Percentiles rank a stretch among this genome's conserved stretches.
Conservation (phyloP, 1,139 yeast species). For the Geotrichum armillariae region DNA sequence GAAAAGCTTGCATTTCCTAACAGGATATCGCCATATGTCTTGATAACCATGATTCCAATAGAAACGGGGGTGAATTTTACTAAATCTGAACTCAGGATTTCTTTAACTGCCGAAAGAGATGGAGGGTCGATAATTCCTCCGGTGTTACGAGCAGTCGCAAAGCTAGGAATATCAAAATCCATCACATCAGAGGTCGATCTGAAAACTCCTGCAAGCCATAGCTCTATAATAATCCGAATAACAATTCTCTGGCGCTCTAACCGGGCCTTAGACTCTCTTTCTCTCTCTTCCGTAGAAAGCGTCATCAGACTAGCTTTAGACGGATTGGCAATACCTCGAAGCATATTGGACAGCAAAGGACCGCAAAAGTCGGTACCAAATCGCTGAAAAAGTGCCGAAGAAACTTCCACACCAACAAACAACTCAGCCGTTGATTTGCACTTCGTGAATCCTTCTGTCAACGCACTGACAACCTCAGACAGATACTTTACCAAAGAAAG, state of each 20-base stretch:
- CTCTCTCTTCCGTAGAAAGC: constrained; percentile 38
- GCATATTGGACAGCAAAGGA: constrained; percentile 49
- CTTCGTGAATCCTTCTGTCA: constrained; percentile 62
- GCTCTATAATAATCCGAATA: constrained; percentile 59
- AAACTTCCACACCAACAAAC: constrained; percentile 62
- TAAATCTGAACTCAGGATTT: constrained; percentile 52
- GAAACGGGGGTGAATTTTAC: constrained; percentile 44
- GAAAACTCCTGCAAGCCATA: constrained; percentile 55
- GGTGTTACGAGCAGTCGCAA: constrained; percentile 35
- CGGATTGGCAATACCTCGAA: constrained; percentile 49
- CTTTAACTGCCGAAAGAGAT: constrained; percentile 53
- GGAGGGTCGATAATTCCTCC: constrained; percentile 42
- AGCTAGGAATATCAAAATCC: constrained; percentile 43
- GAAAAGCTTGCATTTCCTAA: constrained; percentile 15
- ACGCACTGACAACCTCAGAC: constrained; percentile 64
- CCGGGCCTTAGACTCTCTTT: constrained; percentile 49
- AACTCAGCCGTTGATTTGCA: constrained; percentile 61
- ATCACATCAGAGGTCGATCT: constrained; percentile 27
- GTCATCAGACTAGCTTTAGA: constrained; percentile 33
- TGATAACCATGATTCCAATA: constrained; percentile 52
- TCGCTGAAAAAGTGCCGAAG: constrained; percentile 77
- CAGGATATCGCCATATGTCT: constrained; percentile 44
- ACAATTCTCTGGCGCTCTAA: constrained; percentile 50
- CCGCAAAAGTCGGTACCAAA: constrained; percentile 58
- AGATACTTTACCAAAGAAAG: constrained; percentile 75